Conservation (phyloP, 108 stramenopile species). For the Skeletonema tropicum region DNA sequence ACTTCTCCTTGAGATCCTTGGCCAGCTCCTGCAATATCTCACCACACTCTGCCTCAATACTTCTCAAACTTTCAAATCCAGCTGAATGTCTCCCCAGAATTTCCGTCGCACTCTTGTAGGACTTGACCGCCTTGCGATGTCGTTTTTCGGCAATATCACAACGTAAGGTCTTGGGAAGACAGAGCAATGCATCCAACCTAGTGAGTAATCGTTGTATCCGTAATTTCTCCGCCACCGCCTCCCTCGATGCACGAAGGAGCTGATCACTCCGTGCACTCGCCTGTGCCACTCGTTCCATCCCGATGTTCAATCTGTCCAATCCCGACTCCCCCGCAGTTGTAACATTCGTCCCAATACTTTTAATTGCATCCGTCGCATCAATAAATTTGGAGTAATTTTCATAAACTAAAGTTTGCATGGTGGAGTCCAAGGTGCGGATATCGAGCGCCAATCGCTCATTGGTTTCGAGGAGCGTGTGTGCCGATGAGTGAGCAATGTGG, state of each 20-base stretch:
- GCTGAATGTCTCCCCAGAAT: slow-evolving; percentile 79
- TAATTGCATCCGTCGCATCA: slow-evolving; percentile 96
- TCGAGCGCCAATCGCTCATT: slow-evolving; percentile 77
- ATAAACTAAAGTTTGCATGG: slow-evolving; percentile 99
- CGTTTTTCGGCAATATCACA: slow-evolving; percentile 53
- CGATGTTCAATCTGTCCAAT: slow-evolving; percentile 49
- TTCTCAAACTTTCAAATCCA: slow-evolving; percentile 81
- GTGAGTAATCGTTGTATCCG: slow-evolving; percentile 76
- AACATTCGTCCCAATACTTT: slow-evolving; percentile 75
- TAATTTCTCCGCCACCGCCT: slow-evolving; percentile 85
- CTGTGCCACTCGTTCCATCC: slow-evolving; percentile 53
- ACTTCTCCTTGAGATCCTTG: slow-evolving; percentile 47
- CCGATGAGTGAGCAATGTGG: slow-evolving; percentile 55
- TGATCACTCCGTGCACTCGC: slow-evolving; percentile 52
- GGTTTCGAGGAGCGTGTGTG: slow-evolving; percentile 68
- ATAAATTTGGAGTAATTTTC: slow-evolving; percentile 99
- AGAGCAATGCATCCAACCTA: slow-evolving; percentile 77
- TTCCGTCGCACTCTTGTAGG: slow-evolving; percentile 60
- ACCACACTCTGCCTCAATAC: slow-evolving; percentile 79
- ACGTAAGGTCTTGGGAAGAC: slow-evolving; percentile 71
- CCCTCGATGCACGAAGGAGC: slow-evolving; percentile 57
- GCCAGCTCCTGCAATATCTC: slow-evolving; percentile 63
- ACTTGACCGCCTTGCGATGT: slow-evolving; percentile 69
- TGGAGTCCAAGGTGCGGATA: slow-evolving; percentile 88
- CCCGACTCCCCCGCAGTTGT: slow-evolving; percentile 44